A percentile compares a stretch with the other conserved stretches of the same genome.
These are phyloP conservation scores for Aspergillus bridgeri DNA, from an alignment of 495 filamentous ascomycete species.

Conservation along the genomic window DNA sequence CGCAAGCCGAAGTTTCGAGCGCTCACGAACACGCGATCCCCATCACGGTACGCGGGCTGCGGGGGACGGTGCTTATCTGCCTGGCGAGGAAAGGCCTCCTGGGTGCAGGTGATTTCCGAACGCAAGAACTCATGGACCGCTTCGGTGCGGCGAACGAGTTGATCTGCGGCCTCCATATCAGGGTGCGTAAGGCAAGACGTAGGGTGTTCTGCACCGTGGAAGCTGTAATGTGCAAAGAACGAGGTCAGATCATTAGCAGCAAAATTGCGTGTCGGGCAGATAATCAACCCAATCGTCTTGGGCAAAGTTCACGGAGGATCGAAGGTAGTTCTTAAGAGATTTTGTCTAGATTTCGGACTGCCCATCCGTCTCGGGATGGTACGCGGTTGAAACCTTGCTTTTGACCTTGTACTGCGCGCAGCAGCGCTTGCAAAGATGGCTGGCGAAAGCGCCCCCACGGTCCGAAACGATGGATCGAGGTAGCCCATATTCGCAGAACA, in stretches of 20 bases:
- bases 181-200: not conserved
- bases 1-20: not conserved
- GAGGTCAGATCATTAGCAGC: constrained; percentile 19
- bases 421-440: constrained; percentile 6
- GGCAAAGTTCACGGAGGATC: constrained; percentile 22
- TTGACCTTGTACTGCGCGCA: constrained; percentile 4
- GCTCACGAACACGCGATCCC: not conserved
- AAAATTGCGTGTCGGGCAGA: constrained; percentile 25
- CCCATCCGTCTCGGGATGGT: constrained; percentile 27
- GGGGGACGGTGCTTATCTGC: not conserved
- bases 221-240: constrained; percentile 21
- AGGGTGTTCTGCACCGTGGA: not conserved
- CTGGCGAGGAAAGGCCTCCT: not conserved
- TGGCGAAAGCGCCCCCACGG: constrained; percentile 9
- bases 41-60: not conserved
- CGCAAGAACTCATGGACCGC: not conserved
- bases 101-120: not conserved
- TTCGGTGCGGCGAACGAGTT: not conserved
- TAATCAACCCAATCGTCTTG: constrained; percentile 28
- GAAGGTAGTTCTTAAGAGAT: constrained; percentile 21
- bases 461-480: not conserved
- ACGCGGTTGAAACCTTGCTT: constrained; percentile 19
- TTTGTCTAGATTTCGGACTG: constrained; percentile 26
- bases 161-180: not conserved
- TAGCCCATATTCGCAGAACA: not conserved